Base-by-base conservation (phyloP, 805 yeast species). In the Tetrapisispora nanseiensis region DNA sequence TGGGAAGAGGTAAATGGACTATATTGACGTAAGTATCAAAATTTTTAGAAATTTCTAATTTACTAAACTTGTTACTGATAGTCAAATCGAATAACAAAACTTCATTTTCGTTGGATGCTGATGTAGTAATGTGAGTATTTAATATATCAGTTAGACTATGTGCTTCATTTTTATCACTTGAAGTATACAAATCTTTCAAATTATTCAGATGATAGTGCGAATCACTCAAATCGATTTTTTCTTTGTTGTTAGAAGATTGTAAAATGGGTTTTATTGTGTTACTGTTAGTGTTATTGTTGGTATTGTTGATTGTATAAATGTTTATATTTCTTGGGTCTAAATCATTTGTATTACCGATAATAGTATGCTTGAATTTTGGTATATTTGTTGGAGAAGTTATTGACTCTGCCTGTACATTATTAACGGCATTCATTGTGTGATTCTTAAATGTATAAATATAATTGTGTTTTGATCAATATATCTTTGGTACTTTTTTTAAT, bases 1-100 rank as follows among this genome's bases (percentile, higher is more conserved):
- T 55, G 5, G 66, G 66, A 31, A 59, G 51, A 18, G 54, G 52
- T 20, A 61, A 40, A 43, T 60, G 62, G 16, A 57, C 46, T 4
- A 23, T 6, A 6, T 35, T 31, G 12, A 41, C 33, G 10, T 27
- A 19, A 2, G 15, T 34, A 33, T 12, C 23, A 28, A 26, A 18
- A 11, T 33, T 16, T 9, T 27, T 29, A 9, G 33, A 11, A 11
- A 9, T 13, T 9, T 28, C 22, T 13, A 37, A 13, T 12, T 23
- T 10, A n/a, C 16, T 22, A 13, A 15, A 40, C 18, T 37, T 22
- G 29, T 40, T 40, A 29, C 19, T 40, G 12, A 32, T 34, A 6
- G 39, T 23, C 13, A 40, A 22, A 34, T 40, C 43, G 18, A 40
- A 33, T 8, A 40, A 16, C n/a, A 40, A 23, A 8, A 34, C 18